Conservation (phyloP, 108 stramenopile species). For the Asterionellopsis glacialis region DNA sequence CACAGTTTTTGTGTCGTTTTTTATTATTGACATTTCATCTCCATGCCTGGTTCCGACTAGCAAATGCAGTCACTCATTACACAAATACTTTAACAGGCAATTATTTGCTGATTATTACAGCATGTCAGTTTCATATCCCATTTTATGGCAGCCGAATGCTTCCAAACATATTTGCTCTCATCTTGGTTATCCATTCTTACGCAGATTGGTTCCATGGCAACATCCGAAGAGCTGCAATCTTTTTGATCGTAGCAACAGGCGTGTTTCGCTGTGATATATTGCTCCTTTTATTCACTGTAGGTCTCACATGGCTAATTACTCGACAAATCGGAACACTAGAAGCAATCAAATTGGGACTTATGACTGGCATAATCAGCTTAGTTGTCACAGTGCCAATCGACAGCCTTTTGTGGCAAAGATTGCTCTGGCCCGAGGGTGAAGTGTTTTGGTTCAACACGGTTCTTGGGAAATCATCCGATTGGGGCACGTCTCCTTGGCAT, state of each 20-base stretch:
- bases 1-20: conserved; percentile 64
- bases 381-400: conserved; percentile 82
- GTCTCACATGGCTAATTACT: conserved; percentile 56
- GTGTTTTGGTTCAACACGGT: conserved; percentile 97
- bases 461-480: conserved; percentile 89
- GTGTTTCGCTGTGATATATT: conserved; percentile 95
- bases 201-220: conserved; percentile 59
- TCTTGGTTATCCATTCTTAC: conserved; percentile 57
- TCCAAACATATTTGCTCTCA: conserved; percentile 94
- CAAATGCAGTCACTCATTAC: conserved; percentile 32
- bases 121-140: conserved; percentile 91
- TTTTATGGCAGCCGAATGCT: conserved; percentile 95
- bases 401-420: conserved; percentile 81
- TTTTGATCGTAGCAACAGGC: conserved; percentile 72
- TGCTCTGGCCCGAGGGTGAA: conserved; percentile 97
- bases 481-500: conserved; percentile 90
- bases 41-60: conserved; percentile 59
- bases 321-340: conserved; percentile 52
- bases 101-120: conserved; percentile 68
- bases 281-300: conserved; percentile 76
- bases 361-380: conserved; percentile 53
- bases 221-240: conserved; percentile 36
- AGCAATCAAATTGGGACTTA: conserved; percentile 59
- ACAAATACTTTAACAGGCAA: conserved; percentile 16
- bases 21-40: conserved; percentile 40